phyloP scores from a whole-genome alignment of 805 yeast genomes.

The Yamadazyma laniorum region DNA sequence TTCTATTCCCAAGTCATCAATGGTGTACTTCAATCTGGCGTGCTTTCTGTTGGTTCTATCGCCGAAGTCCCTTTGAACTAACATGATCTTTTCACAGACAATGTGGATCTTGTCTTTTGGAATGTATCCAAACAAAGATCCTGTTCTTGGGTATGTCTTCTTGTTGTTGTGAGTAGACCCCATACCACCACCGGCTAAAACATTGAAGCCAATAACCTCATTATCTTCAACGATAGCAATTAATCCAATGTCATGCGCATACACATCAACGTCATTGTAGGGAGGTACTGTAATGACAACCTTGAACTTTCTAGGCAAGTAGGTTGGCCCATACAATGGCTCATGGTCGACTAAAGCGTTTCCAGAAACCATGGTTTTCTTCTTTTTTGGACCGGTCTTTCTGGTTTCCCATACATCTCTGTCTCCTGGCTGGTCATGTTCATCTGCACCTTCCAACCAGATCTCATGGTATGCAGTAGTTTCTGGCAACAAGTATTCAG shows the following conservation, averaged over 20 bases:
- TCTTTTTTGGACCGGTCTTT: slow-evolving; percentile 73
- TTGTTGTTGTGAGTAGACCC: slow-evolving; percentile 96
- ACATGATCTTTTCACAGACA: slow-evolving; percentile 88
- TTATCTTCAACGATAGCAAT: slow-evolving; percentile 78
- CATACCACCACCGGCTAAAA: slow-evolving; percentile 98
- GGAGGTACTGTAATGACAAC: slow-evolving; percentile 95
- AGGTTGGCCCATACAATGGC: slow-evolving; percentile 83
- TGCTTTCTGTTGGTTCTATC: slow-evolving; percentile 96
- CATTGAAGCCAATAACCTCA: slow-evolving; percentile 75
- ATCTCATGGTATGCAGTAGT: slow-evolving; percentile 97
- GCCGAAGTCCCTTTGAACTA: slow-evolving; percentile 92
- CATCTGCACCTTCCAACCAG: slow-evolving; percentile 88
- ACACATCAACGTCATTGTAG: slow-evolving; percentile 93
- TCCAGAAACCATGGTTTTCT: slow-evolving; percentile 83
- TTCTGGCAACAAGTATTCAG: slow-evolving; percentile 81
- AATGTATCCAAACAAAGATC: slow-evolving; percentile 80
- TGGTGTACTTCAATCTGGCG: slow-evolving; percentile 94
- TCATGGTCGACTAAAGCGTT: slow-evolving; percentile 78
- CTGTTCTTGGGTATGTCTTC: slow-evolving; percentile 95
- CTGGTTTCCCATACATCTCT: slow-evolving; percentile 61
- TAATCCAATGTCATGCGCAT: slow-evolving; percentile 92
- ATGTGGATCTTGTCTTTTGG: slow-evolving; percentile 62
- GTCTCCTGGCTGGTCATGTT: slow-evolving; percentile 65
- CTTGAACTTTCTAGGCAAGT: slow-evolving; percentile 94
- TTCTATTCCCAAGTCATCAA: slow-evolving; percentile 91